A percentile compares a stretch with the other conserved stretches of the same genome.
Conservation (phyloP, 2,329 filamentous ascomycete species). For the Fusarium sp. region DNA sequence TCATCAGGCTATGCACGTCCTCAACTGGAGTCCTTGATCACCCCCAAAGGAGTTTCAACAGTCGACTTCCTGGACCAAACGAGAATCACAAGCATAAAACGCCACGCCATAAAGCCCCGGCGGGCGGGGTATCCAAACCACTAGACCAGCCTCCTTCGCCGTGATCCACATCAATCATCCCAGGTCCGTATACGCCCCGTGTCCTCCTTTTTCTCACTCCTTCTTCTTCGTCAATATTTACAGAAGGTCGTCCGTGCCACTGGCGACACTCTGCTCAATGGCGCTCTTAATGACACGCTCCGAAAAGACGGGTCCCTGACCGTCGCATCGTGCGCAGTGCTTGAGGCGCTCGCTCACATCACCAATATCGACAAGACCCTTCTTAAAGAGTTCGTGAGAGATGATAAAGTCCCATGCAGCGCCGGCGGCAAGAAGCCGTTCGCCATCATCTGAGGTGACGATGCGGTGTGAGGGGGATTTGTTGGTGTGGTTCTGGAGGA, state of each 20-base stretch:
- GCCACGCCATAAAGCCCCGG: conserved; percentile 44
- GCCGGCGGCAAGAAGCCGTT: conserved; percentile 77
- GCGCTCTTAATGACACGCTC: conserved; percentile 79
- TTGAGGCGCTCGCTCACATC: conserved; percentile 85
- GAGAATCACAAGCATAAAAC: conserved; percentile 41
- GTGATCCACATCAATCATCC: conserved; percentile 45
- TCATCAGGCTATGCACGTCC: conserved; percentile 2
- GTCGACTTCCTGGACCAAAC: conserved; percentile 15
- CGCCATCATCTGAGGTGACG: conserved; percentile 72
- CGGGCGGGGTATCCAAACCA: conserved; percentile 44
- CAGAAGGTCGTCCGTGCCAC: conserved; percentile 80
- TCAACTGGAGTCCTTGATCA: neutral
- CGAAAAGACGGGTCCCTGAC: conserved; percentile 88
- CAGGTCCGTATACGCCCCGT: conserved; percentile 24
- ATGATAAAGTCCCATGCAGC: conserved; percentile 94
- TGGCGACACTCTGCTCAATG: conserved; percentile 82
- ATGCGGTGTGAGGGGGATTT: conserved; percentile 77
- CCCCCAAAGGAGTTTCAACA: conserved; percentile 3
- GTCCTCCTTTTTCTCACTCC: conserved; percentile 1
- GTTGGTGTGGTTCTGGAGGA: conserved; percentile 71
- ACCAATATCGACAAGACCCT: conserved; percentile 83
- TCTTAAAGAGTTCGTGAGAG: conserved; percentile 79
- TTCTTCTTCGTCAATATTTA: conserved; percentile 40
- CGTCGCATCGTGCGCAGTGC: conserved; percentile 82
- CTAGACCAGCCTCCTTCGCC: conserved; percentile 25